Evolutionary conservation across 2,329 filamentous ascomycete genomes (phyloP).

Genomic region (Furcasterigmium sp.): DNA sequence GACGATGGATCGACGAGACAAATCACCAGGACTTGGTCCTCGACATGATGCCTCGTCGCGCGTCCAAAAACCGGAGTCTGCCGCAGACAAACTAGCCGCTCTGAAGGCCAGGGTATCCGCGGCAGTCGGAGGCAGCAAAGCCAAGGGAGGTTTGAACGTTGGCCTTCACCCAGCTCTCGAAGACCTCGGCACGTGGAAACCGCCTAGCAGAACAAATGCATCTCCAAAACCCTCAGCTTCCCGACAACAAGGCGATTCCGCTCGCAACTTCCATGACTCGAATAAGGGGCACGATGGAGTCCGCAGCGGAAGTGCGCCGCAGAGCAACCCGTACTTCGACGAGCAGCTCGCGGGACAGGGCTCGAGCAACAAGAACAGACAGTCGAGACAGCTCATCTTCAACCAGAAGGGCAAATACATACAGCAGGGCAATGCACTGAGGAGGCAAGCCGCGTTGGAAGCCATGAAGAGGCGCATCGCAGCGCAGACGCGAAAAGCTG

Average conservation of each 20-base stretch:
- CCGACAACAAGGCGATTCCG: slow-evolving; percentile 7
- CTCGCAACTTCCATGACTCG: neutral
- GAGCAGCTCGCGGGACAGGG: slow-evolving; percentile 57
- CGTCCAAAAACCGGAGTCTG: slow-evolving; percentile 50
- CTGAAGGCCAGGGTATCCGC: slow-evolving; percentile 77
- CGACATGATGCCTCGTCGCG: slow-evolving; percentile 49
- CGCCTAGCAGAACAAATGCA: slow-evolving; percentile 29
- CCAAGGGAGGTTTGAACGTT: slow-evolving; percentile 65
- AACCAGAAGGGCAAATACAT: slow-evolving; percentile 98
- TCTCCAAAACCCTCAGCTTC: slow-evolving; percentile 10
- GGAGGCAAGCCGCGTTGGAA: slow-evolving; percentile 83
- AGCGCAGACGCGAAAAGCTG: slow-evolving; percentile 79
- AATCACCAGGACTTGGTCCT: slow-evolving; percentile 47
- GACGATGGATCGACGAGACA: slow-evolving; percentile 47
- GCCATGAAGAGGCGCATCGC: slow-evolving; percentile 93
- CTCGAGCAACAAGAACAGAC: slow-evolving; percentile 53
- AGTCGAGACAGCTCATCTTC: slow-evolving; percentile 76
- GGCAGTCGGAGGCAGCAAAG: slow-evolving; percentile 57
- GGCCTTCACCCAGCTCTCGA: slow-evolving; percentile 73
- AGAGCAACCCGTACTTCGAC: slow-evolving; percentile 76
- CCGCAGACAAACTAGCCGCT: slow-evolving; percentile 65
- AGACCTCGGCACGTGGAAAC: slow-evolving; percentile 44
- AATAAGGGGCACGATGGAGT: slow-evolving; percentile 1
- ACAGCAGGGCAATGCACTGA: slow-evolving; percentile 82
- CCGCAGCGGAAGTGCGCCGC: slow-evolving; percentile 18